Evolutionary conservation across 805 yeast genomes (phyloP), one percentile per base, ranked within the genome.

Genomic region (Metschnikowia lunata): DNA sequence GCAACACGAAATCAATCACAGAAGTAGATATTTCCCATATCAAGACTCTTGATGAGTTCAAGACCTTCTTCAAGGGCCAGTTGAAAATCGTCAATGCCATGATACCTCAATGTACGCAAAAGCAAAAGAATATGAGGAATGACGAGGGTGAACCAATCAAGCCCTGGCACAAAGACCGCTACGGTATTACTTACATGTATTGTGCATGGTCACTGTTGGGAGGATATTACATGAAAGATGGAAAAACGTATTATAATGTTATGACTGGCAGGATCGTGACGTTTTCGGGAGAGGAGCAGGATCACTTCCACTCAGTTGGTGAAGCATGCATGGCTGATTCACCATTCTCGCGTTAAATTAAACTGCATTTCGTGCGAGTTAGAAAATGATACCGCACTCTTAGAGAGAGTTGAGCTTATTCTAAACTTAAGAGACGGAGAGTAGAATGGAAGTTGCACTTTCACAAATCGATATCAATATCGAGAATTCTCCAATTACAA

Each of bases 151-250:
- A 47, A 40, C 45, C 47, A 11, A 40, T 36, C 6, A 18, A 26
- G 31, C 30, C 40, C 12, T 47, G 50, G 47, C 27, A 26, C 9
- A 30, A 40, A 39, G 29, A 28, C 1, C 13, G 65, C 26, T 74
- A 75, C 46, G 80, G 85, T 62, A 73, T 72, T 34, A 70, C 73
- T 12, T 79, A 79, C 51, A 52, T 75, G n/a, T 80, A 82, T 78
- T 79, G 84, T 66, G 83, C 82, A 0, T 78, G 76, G 55, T 77
- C 78, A 49, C 54, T 63, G 8, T 67, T 79, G 48, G 83, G 83
- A 18, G 81, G 76, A 1, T 67, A 65, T 52, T 61, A 51, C 14
- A 49, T 47, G 33, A 51, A 51, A 2, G 60, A 56, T 7, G 41
- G 44, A 10, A 49, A 54, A 58, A 10, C 27, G 1, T 11, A 13